phyloP scores from a whole-genome alignment of 306 rosid genomes.

The Urtica urens region DNA sequence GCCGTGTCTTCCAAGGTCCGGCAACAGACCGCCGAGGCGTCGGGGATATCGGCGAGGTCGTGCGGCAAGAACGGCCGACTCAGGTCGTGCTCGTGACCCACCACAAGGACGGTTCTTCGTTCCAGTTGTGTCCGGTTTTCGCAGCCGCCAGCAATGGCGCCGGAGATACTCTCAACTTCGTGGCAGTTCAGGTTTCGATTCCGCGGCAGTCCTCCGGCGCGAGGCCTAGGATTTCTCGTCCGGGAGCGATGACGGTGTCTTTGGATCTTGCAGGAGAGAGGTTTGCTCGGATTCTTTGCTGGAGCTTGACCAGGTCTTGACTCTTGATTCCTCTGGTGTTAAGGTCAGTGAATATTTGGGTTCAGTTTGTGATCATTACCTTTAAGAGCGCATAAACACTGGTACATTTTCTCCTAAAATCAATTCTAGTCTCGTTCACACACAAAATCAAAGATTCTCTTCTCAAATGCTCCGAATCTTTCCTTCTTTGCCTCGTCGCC shows the following conservation, averaged over 20 bases:
- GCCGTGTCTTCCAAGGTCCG: constrained; percentile 71
- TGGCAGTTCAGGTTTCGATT: constrained; percentile 73
- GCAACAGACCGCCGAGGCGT: constrained; percentile 53
- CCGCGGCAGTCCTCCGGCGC: constrained; percentile 18
- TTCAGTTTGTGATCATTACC: too few relatives aligned
- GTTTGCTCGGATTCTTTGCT: constrained; percentile 49
- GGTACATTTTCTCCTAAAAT: too few relatives aligned
- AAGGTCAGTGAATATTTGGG: too few relatives aligned
- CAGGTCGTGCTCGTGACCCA: constrained; percentile 58
- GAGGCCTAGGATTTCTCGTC: constrained; percentile 15
- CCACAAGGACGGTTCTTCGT: constrained; percentile 68
- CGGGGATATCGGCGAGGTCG: constrained; percentile 68
- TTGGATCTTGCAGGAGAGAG: constrained; percentile 68
- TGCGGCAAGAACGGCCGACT: constrained; percentile 45
- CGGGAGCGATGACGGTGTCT: constrained; percentile 14
- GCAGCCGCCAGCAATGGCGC: constrained; percentile 18
- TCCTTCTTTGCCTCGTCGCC: too few relatives aligned
- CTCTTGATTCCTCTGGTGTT: constrained; percentile 34
- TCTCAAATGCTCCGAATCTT: too few relatives aligned
- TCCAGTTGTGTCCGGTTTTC: constrained; percentile 63
- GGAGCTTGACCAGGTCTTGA: constrained; percentile 32
- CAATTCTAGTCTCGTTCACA: too few relatives aligned
- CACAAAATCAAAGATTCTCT: too few relatives aligned
- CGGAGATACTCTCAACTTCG: constrained; percentile 58
- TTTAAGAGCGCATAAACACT: too few relatives aligned